Conservation (phyloP, 495 filamentous ascomycete genomes). For the Penicillium fimorum region DNA sequence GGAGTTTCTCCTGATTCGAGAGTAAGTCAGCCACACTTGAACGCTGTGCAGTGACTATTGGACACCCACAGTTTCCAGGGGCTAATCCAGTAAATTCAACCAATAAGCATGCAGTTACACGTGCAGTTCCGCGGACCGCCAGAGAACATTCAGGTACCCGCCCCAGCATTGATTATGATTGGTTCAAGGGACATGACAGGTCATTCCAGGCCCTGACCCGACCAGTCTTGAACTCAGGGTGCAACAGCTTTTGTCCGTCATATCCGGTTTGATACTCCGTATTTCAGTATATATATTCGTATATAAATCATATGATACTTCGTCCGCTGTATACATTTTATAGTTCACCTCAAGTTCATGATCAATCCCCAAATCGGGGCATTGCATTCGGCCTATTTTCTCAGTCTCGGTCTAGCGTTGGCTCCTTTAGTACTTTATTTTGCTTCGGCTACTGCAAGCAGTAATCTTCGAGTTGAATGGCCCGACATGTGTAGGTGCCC, state of each 20-base stretch:
- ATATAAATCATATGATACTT: neutral
- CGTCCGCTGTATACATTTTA: too few relatives aligned
- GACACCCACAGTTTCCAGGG: constrained; percentile 26
- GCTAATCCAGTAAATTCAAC: constrained; percentile 12
- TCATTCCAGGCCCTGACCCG: constrained; percentile 23
- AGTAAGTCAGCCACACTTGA: constrained; percentile 14
- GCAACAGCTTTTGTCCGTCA: neutral
- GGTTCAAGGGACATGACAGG: constrained; percentile 22
- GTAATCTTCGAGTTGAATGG: constrained; percentile 3
- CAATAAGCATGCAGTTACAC: constrained; percentile 23
- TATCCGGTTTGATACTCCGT: neutral
- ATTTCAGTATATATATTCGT: neutral
- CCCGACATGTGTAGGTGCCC: neutral
- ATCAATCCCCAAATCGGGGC: neutral
- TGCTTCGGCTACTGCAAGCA: constrained; percentile 11
- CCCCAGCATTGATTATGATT: constrained; percentile 19
- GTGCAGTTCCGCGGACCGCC: constrained; percentile 16
- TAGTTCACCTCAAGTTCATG: too few relatives aligned
- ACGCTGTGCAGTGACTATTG: constrained; percentile 9
- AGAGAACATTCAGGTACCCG: constrained; percentile 32
- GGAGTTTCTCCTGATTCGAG: constrained; percentile 24
- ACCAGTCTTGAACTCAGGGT: neutral
- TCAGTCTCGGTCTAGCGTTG: neutral
- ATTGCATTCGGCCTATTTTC: neutral
- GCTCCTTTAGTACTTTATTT: neutral